Evolutionary conservation across 768 basidiomycete genomes (phyloP), one percentile per base, ranked within the genome.

Genomic region (Vishniacozyma victoriae): DNA sequence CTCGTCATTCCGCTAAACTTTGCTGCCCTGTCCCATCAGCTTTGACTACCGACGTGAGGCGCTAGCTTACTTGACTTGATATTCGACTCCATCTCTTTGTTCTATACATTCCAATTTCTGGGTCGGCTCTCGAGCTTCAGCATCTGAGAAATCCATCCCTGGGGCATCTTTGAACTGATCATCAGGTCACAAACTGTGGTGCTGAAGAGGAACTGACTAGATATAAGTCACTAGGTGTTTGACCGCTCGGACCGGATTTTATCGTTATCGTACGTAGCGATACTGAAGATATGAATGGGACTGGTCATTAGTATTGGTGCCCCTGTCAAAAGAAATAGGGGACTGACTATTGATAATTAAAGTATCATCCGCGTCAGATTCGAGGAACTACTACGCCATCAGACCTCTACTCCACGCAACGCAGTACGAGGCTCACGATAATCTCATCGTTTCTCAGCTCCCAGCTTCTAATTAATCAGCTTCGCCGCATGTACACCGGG

Each of bases 331-430:
- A 25, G 7, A 9, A 38, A 38, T 7, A 20, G 37, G 22, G 38
- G 38, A 29, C 64, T 39, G 48, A 69, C 70, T 67, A 22, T 60
- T 64, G 22, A 67, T 51, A 44, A 72, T 73, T 45, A 95, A 71
- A 70, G 89, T 85, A 64, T 92, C 90, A 71, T 93, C 91, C 26
- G 85, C 85, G 55, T 95, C 91, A 15, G 87, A 90, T 71, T 90
- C 85, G 50, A 91, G 68, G 52, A 74, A 86, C 90, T 95, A 56
- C 6, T 15, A 25, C 2, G 6, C 24, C 26, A 35, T 33, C 18
- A 58, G 47, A 36, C 29, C 14, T 20, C 20, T 41, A 42, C 51
- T 35, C 41, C 25, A 13, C 41, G n/a, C 16, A n/a, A 12, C 12
- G 15, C 20, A 48, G 33, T 19, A 36, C 41, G 33, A 29, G 26